A percentile compares a stretch with the other conserved stretches of the same genome.
Evolutionary conservation across 1,139 yeast genomes (phyloP).

Genomic region (Suzukiozyma palmioleophila): DNA sequence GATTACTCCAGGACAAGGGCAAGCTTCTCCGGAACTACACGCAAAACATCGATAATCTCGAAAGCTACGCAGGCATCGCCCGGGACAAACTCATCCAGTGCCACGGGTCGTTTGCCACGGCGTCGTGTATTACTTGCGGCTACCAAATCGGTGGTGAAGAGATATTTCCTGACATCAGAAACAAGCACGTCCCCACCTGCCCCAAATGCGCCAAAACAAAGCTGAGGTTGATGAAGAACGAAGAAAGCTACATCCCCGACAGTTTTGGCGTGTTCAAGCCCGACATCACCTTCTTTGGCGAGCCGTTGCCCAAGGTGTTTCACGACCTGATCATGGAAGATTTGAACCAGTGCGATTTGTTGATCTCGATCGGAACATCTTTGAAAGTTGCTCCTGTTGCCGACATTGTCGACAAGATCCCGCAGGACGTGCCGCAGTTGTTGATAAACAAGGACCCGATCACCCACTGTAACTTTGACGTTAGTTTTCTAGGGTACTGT

Average conservation of each 20-base stretch:
- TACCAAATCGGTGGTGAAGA: conserved; percentile 62
- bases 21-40: conserved; percentile 83
- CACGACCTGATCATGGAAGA: conserved; percentile 57
- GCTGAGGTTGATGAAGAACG: conserved; percentile 22
- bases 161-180: conserved; percentile 58
- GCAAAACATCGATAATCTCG: conserved; percentile 88
- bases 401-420: conserved; percentile 70
- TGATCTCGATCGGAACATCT: conserved; percentile 86
- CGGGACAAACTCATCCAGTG: conserved; percentile 77
- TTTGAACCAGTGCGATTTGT: conserved; percentile 63
- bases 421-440: conserved; percentile 71
- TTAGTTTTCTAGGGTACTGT: conserved; percentile 74
- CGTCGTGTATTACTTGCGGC: conserved; percentile 78
- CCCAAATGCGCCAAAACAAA: conserved; percentile 56
- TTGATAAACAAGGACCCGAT: conserved; percentile 77
- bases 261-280: conserved; percentile 87
- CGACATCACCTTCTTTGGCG: conserved; percentile 91
- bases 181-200: conserved; percentile 64
- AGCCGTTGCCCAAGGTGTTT: conserved; percentile 69
- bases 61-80: conserved; percentile 71
- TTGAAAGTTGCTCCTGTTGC: conserved; percentile 91
- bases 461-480: conserved; percentile 76
- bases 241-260: conserved; percentile 24
- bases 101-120: conserved; percentile 90
- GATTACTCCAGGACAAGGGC: conserved; percentile 67